Evolutionary conservation across 176 grass and related monocot genomes (phyloP), one percentile per base, ranked within the genome.

Genomic region (Triticum turgidum): DNA sequence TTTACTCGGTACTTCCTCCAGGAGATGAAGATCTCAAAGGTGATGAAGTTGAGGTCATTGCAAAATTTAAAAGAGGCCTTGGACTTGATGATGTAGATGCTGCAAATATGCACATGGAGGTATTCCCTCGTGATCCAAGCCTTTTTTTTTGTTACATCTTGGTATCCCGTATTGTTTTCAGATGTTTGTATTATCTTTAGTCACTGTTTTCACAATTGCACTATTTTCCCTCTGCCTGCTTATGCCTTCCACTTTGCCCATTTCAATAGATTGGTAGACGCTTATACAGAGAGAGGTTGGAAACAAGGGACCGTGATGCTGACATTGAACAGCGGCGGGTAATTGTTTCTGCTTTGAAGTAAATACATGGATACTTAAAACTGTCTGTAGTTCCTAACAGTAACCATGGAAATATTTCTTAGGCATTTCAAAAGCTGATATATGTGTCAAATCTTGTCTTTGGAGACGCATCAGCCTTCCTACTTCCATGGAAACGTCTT

Each of bases 391-490:
- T 56, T 74, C 22, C 35, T 85, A 51, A 71, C 47, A 69, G 76
- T 91, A 84, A 79, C 76, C 44, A 67, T 82, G 59, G 21, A 69
- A 89, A 90, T 61, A 47, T 76, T 84, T 80, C 69, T 45, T 84
- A 99, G 97, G 94, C 92, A 69, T 99, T 99, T 94, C 94, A 99
- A 76, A 99, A 93, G 71, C 91, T 99, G 34, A 99, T 99, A 85
- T 99, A 94, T 91, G 94, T 99, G 56, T 99, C 97, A 87, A 96
- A 94, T 90, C 94, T 99, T 80, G 94, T 99, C 49, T 99, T 99
- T 61, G 94, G 94, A 69, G 97, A 96, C 83, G 94, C 92, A 81
- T 96, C 97, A 29, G 83, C 82, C 75, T 99, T 99, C 91, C 94
- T 99, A 68, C 88, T 96, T 91, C 97, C 97, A 37, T 99, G 97